These are phyloP conservation scores for Boletus vermiculosoides DNA, from an alignment of 768 basidiomycete genomes.

Conservation along the genomic window DNA sequence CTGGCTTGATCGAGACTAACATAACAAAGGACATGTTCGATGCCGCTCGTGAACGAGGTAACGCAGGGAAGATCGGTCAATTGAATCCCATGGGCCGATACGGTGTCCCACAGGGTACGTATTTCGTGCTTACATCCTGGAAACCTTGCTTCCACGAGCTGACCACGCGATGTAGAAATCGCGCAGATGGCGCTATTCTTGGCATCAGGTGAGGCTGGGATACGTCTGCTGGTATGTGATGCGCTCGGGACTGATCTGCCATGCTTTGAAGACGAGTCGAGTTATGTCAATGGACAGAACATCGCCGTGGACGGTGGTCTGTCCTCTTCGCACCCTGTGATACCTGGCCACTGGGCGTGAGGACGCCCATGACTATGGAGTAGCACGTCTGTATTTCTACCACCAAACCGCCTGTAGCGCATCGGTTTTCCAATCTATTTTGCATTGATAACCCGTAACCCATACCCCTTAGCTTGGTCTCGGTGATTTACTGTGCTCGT, in stretches of 20 bases:
- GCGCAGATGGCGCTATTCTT: slow-evolving; percentile 84
- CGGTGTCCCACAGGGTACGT: slow-evolving; percentile 73
- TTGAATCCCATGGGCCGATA: slow-evolving; percentile 82
- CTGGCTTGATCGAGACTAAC: slow-evolving; percentile 89
- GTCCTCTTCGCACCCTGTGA: slow-evolving; percentile 73
- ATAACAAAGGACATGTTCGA: slow-evolving; percentile 85
- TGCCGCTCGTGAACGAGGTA: slow-evolving; percentile 72
- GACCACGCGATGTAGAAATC: slow-evolving; percentile 56
- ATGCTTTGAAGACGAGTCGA: slow-evolving; percentile 66
- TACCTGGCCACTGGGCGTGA: slow-evolving; percentile 71
- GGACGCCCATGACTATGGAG: slow-evolving; percentile 4
- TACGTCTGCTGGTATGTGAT: background rate
- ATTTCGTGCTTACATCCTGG: background rate
- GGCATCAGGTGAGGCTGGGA: slow-evolving; percentile 65
- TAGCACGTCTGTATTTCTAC: background rate
- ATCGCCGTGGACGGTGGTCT: slow-evolving; percentile 87
- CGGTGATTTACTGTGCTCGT: background rate
- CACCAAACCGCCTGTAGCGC: too few relatives aligned
- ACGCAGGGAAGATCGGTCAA: slow-evolving; percentile 68
- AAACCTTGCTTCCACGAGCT: slow-evolving; percentile 16
- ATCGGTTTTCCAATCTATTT: background rate
- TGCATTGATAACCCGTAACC: background rate
- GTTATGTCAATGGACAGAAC: slow-evolving; percentile 90
- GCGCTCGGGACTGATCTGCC: slow-evolving; percentile 7
- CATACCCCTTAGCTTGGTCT: background rate